Conservation (phyloP, 345 rosid genomes). For the Acer negundo region DNA sequence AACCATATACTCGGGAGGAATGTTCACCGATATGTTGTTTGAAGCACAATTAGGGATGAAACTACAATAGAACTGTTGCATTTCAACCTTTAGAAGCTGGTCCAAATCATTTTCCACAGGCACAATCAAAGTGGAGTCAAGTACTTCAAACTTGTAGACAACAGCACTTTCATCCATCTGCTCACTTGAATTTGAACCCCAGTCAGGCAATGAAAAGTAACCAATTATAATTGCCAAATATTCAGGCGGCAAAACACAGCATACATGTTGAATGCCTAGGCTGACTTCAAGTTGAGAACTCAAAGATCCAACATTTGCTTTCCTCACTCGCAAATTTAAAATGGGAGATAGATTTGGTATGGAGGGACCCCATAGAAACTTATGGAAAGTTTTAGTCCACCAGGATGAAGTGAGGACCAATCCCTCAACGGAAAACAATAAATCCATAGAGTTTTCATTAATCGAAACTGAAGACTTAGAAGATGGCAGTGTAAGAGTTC, state of each 20-base stretch:
- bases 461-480: slow-evolving; percentile 47
- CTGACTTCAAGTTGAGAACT: slow-evolving; percentile 71
- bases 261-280: slow-evolving; percentile 80
- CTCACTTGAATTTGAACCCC: slow-evolving; percentile 49
- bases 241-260: slow-evolving; percentile 70
- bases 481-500: slow-evolving; percentile 57
- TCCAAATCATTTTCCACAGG: slow-evolving; percentile 53
- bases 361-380: slow-evolving; percentile 73
- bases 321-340: slow-evolving; percentile 68
- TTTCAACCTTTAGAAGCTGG: slow-evolving; percentile 56
- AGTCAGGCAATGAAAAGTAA: slow-evolving; percentile 80
- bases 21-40: slow-evolving; percentile 42
- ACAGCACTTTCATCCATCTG: slow-evolving; percentile 38
- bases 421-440: slow-evolving; percentile 67
- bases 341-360: slow-evolving; percentile 53
- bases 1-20: slow-evolving; percentile 60
- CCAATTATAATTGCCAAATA: slow-evolving; percentile 80
- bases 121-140: slow-evolving; percentile 64
- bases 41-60: slow-evolving; percentile 39
- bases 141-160: slow-evolving; percentile 67
- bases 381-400: slow-evolving; percentile 53
- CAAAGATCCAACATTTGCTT: slow-evolving; percentile 42
- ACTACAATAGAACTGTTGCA: slow-evolving; percentile 59
- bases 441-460: slow-evolving; percentile 51
- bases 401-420: slow-evolving; percentile 67